Percentiles rank a stretch among this genome's conserved stretches.
Evolutionary conservation across 225 moss, liverwort and hornwort genomes (phyloP).

Genomic region (Polytrichum commune): DNA sequence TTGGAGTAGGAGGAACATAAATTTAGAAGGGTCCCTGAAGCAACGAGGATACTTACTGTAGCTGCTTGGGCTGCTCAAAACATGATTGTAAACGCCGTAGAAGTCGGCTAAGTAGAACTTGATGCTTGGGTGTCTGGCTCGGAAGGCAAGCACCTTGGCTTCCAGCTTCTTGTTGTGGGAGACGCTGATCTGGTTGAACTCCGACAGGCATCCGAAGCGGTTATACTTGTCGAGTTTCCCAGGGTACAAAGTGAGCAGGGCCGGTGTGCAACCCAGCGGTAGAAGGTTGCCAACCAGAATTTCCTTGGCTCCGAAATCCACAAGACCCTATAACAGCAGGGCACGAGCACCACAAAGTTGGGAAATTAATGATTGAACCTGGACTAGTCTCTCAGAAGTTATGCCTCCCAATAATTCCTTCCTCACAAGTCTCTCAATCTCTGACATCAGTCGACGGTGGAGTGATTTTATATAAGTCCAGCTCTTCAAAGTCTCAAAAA

Average conservation of each 20-base stretch:
- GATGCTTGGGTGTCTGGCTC: conserved; percentile 16
- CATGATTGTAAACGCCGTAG: conserved; percentile 16
- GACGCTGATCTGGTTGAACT: conserved; percentile 25
- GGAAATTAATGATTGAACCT: no score
- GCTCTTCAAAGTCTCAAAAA: no score
- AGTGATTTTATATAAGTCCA: no score
- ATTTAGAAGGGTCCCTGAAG: no score
- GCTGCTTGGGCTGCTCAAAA: conserved; percentile 20
- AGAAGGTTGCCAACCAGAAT: conserved; percentile 42
- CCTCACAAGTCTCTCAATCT: no score
- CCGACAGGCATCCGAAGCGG: conserved; percentile 24
- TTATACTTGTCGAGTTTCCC: conserved; percentile 24
- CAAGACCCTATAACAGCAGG: conserved; percentile 14
- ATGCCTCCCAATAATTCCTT: no score
- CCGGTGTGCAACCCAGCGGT: conserved; percentile 45
- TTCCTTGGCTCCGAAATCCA: conserved; percentile 16
- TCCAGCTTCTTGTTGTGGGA: conserved; percentile 32
- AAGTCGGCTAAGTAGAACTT: conserved; percentile 30
- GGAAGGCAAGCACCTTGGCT: conserved; percentile 18
- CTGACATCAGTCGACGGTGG: no score
- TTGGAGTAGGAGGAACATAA: no score
- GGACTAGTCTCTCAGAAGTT: no score
- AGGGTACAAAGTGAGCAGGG: conserved; percentile 39
- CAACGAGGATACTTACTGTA: conserved; percentile 9
- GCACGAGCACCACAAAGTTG: no score